phyloP scores from a whole-genome alignment of 2,329 filamentous ascomycete genomes.

The Diatrype stigma region DNA sequence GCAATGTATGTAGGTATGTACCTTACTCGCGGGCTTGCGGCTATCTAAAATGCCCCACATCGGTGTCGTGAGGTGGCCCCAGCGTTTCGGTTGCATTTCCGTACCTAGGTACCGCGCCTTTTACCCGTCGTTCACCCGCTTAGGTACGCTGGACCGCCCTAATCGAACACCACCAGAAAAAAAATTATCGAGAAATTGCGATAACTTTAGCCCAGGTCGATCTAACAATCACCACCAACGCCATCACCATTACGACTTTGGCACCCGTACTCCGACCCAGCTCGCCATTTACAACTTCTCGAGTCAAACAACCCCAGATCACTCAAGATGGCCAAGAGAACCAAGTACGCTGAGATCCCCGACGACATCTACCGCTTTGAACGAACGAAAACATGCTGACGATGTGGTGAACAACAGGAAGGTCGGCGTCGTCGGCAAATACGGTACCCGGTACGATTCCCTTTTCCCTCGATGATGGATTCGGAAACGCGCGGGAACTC shows the following conservation, averaged over 20 bases:
- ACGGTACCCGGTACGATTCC: constrained; percentile 80
- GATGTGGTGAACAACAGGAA: constrained; percentile 45
- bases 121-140: not conserved
- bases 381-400: not conserved
- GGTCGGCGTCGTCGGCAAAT: constrained; percentile 98
- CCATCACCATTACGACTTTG: constrained; percentile 3
- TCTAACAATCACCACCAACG: constrained; percentile 10
- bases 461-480: constrained; percentile 11
- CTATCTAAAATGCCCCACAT: no score
- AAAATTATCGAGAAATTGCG: not conserved
- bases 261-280: constrained; percentile 3
- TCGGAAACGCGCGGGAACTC: not conserved
- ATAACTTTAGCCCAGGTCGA: constrained; percentile 2
- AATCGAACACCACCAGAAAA: not conserved
- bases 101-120: not conserved
- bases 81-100: not conserved
- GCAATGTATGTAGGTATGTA: no score
- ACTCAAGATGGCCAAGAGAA: constrained; percentile 56
- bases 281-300: constrained; percentile 12
- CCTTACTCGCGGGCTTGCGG: no score
- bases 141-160: not conserved
- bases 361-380: no score
- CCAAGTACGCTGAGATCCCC: constrained; percentile 43
- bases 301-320: constrained; percentile 11
- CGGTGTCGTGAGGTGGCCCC: no score